These are phyloP conservation scores for Aspergillus wentii DNA, from an alignment of 495 filamentous ascomycete genomes.

Conservation along the genomic window DNA sequence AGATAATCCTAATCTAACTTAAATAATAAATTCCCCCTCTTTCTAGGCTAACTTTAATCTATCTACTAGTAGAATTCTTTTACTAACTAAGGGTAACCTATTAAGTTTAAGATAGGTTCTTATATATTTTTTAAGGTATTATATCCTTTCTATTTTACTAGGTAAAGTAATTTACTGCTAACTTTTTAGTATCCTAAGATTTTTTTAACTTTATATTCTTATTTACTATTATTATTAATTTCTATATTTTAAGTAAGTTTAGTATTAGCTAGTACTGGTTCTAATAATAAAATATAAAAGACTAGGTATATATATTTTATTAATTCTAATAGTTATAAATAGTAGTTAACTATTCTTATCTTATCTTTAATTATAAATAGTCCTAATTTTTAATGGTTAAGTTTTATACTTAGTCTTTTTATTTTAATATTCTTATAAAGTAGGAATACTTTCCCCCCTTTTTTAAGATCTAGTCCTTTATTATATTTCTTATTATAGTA, in stretches of 20 bases:
- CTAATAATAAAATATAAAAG: neutral
- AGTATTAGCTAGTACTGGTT: neutral
- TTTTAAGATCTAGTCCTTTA: too few relatives aligned
- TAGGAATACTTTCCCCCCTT: too few relatives aligned
- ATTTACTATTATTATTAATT: too few relatives aligned
- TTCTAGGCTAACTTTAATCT: neutral
- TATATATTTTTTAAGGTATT: neutral
- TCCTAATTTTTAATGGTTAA: neutral
- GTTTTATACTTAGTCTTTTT: neutral
- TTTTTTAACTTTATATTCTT: too few relatives aligned
- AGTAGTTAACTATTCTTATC: too few relatives aligned
- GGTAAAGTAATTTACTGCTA: too few relatives aligned
- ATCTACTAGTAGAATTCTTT: neutral
- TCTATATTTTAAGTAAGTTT: neutral
- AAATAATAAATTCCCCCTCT: neutral
- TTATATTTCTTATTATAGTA: too few relatives aligned
- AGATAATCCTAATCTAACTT: neutral
- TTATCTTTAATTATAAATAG: neutral
- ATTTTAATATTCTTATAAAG: neutral
- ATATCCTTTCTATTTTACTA: neutral
- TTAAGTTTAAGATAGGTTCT: neutral
- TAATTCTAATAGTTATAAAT: neutral
- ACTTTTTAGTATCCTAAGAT: too few relatives aligned
- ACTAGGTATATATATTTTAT: neutral
- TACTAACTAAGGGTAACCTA: neutral